Conservation (phyloP, 768 basidiomycete genomes). For the Sutorius australiensis region DNA sequence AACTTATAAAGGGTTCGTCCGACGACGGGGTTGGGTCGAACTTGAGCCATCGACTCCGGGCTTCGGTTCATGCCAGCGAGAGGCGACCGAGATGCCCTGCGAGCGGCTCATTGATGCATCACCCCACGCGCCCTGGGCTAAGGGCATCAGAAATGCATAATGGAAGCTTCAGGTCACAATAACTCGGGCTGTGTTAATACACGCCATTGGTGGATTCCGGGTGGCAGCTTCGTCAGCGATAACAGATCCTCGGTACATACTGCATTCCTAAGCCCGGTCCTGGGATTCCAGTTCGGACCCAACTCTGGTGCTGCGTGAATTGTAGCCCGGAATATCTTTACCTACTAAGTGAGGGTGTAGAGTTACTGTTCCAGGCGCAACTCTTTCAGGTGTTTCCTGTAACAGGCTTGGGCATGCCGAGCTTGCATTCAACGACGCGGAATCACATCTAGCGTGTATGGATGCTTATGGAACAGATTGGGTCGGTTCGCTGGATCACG, state of each 20-base stretch:
- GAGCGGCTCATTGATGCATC: background rate
- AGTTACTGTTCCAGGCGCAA: background rate
- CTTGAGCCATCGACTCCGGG: no score
- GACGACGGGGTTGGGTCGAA: no score
- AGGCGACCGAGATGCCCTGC: no score
- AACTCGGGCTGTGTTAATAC: background rate
- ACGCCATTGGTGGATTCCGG: background rate
- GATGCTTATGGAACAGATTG: background rate
- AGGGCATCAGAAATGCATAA: slow-evolving; percentile 1
- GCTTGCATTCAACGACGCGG: background rate
- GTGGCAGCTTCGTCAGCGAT: background rate
- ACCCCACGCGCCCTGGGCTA: slow-evolving; percentile 3
- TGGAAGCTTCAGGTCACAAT: background rate
- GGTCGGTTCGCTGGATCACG: no score
- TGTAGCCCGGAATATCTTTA: background rate
- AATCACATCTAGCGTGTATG: background rate
- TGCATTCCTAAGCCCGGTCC: no score
- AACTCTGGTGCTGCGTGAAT: background rate
- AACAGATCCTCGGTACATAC: background rate
- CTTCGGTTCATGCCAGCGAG: no score
- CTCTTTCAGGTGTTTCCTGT: background rate
- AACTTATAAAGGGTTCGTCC: no score
- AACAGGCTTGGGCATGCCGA: background rate
- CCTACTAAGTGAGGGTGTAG: background rate
- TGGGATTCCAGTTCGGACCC: no score